Evolutionary conservation across 2,329 filamentous ascomycete genomes (phyloP), one percentile per base, ranked within the genome.

Genomic region (Apiospora kogelbergensis): DNA sequence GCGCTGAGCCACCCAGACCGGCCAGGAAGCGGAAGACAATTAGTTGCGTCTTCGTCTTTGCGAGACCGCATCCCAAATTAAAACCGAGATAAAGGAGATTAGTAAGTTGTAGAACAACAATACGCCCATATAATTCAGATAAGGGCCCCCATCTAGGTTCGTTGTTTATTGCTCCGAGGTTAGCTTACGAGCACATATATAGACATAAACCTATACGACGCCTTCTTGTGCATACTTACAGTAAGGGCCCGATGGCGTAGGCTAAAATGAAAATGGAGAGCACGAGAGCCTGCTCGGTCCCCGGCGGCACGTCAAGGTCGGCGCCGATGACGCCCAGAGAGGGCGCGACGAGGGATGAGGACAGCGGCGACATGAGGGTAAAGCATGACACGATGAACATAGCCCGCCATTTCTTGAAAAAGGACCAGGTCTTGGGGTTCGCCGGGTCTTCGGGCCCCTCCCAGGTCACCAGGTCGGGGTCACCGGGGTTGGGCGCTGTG

Each of bases 361-460:
- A 85, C 9, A 89, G 81, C 0, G 87, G 87, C 2, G 88, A 89
- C 70, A 91, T 86, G 72, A 90, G 84, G 2, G 88, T 89, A 75
- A 89, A 89, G 65, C 82, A 78, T 4, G 85, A 86, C 40, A 90
- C 81, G 67, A 88, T 81, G 46, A 88, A 79, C 2, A 86, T 84
- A 24, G 84, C 84, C 1, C 79, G 78, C 89, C 88, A 91, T 77
- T 90, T 90, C 75, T 83, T 85, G 41, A 77, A 79, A 40, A 78
- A 79, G 0, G 81, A 70, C 88, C 89, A 91, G 77, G 89, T 89
- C 76, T 83, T 83, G 10, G 85, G 85, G 72, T 86, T 86, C 45
- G 80, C 76, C 0, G 80, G 80, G 73, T 86, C 85, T 66, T 89
- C 81, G 4, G 86, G 84, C 0, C 85, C 86, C 44, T 84, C 80